These are phyloP conservation scores for Zygotorulaspora chibaensis DNA, from an alignment of 805 yeast species.

Conservation along the genomic window DNA sequence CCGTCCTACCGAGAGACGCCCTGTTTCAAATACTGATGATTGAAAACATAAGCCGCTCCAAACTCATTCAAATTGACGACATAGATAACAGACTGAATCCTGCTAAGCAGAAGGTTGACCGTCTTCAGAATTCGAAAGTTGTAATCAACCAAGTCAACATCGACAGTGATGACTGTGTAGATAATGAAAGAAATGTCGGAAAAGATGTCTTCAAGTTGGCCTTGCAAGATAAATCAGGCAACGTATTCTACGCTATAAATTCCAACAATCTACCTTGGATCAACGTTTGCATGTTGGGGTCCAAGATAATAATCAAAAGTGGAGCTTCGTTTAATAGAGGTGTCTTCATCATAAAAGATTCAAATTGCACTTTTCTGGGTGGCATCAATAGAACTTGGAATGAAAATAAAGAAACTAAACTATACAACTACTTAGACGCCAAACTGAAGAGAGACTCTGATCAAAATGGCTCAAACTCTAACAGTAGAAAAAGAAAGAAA, in stretches of 20 bases:
- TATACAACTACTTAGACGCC: slow-evolving; percentile 29
- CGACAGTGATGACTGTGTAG: slow-evolving; percentile 35
- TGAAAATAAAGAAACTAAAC: slow-evolving; percentile 32
- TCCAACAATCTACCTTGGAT: slow-evolving; percentile 49
- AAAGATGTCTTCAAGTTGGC: slow-evolving; percentile 47
- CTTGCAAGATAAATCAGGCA: slow-evolving; percentile 50
- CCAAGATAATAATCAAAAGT: slow-evolving; percentile 48
- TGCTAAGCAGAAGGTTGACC: slow-evolving; percentile 56
- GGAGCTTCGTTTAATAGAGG: slow-evolving; percentile 49
- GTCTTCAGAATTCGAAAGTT: slow-evolving; percentile 35
- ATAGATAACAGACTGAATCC: slow-evolving; percentile 51
- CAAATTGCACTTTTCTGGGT: slow-evolving; percentile 35
- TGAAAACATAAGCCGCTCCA: slow-evolving; percentile 50
- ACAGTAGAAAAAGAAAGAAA: slow-evolving; percentile 19
- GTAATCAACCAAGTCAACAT: slow-evolving; percentile 49
- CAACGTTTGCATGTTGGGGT: slow-evolving; percentile 49
- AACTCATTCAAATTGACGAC: slow-evolving; percentile 51
- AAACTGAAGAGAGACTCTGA: slow-evolving; percentile 22
- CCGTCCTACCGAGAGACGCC: slow-evolving; percentile 25
- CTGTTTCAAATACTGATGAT: slow-evolving; percentile 55
- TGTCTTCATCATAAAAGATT: slow-evolving; percentile 33
- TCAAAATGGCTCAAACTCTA: slow-evolving; percentile 1
- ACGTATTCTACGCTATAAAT: slow-evolving; percentile 55
- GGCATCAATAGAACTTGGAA: slow-evolving; percentile 41
- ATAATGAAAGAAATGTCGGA: slow-evolving; percentile 6